Evolutionary conservation across 441 rosid genomes (phyloP).

Genomic region (Erysimum pusillum): DNA sequence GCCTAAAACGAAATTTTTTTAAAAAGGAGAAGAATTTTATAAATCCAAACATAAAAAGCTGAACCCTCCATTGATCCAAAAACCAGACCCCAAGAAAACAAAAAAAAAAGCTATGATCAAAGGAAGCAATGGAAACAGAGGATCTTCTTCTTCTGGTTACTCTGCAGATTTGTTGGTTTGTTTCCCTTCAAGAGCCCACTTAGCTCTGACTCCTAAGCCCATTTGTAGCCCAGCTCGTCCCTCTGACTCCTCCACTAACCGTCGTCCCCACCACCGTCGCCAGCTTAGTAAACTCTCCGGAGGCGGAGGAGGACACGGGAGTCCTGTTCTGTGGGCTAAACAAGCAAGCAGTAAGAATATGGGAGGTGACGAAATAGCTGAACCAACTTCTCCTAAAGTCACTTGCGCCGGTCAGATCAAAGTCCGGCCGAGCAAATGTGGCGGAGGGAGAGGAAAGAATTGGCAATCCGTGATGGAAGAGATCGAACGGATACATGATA

Average conservation of each 20-base stretch:
- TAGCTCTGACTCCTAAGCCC: conserved; percentile 72
- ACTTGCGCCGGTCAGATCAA: conserved; percentile 97
- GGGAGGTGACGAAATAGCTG: conserved; percentile 48
- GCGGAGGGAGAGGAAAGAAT: conserved; percentile 61
- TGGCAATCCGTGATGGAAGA: conserved; percentile 97
- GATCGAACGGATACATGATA: conserved; percentile 79
- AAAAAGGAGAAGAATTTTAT: conserved; percentile 30
- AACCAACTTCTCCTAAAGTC: conserved; percentile 95
- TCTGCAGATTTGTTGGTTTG: conserved; percentile 84
- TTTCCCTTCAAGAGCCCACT: conserved; percentile 82
- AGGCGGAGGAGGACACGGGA: conserved; percentile 44
- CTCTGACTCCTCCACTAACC: conserved; percentile 43
- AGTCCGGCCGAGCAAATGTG: conserved; percentile 62
- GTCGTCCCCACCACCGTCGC: conserved; percentile 53
- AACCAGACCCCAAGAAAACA: conserved; percentile 23
- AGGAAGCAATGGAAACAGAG: conserved; percentile 69
- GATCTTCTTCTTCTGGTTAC: conserved; percentile 61
- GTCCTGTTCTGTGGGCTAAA: conserved; percentile 75
- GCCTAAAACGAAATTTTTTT: conserved; percentile 9
- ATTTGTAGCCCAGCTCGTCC: conserved; percentile 70
- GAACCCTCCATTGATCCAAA: conserved; percentile 38
- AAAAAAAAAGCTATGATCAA: conserved; percentile 58
- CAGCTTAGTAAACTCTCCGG: conserved; percentile 53
- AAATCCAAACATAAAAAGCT: conserved; percentile 46
- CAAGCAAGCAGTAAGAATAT: conserved; percentile 57